These are phyloP conservation scores for Leucaena leucocephala DNA, from an alignment of 306 rosid species.

Conservation along the genomic window DNA sequence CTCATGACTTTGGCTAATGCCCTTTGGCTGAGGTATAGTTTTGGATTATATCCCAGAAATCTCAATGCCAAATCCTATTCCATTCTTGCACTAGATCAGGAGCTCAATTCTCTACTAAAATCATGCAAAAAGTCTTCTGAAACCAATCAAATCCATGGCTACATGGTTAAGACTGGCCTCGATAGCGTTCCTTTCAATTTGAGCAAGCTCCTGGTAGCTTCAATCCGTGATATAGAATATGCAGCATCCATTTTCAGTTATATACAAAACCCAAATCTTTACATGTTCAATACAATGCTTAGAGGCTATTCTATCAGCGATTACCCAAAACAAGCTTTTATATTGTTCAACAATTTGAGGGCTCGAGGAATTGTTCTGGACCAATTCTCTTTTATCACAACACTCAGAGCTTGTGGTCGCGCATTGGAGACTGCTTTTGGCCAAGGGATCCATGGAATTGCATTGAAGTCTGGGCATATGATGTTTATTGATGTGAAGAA, in stretches of 20 bases:
- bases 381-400: constrained; percentile 56
- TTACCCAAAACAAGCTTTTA: constrained; percentile 50
- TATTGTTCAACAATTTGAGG: constrained; percentile 57
- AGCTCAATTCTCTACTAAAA: constrained; percentile 39
- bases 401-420: constrained; percentile 63
- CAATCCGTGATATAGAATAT: constrained; percentile 53
- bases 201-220: constrained; percentile 67
- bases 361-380: constrained; percentile 42
- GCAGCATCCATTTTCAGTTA: constrained; percentile 63
- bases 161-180: constrained; percentile 57
- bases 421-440: constrained; percentile 49
- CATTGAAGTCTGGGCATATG: constrained; percentile 55
- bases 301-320: constrained; percentile 62
- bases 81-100: constrained; percentile 11
- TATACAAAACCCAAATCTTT: constrained; percentile 60
- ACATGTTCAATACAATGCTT: constrained; percentile 74
- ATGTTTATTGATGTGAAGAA: constrained; percentile 57
- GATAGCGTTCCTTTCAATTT: constrained; percentile 49
- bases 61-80: constrained; percentile 2
- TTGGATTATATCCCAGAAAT: constrained; percentile 12
- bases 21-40: constrained; percentile 18
- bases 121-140: constrained; percentile 53
- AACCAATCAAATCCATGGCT: constrained; percentile 57
- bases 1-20: constrained; percentile 29
- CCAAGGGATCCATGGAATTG: constrained; percentile 64